Base-by-base conservation (phyloP, 164 flowering plant species). In the Saururus chinensis region DNA sequence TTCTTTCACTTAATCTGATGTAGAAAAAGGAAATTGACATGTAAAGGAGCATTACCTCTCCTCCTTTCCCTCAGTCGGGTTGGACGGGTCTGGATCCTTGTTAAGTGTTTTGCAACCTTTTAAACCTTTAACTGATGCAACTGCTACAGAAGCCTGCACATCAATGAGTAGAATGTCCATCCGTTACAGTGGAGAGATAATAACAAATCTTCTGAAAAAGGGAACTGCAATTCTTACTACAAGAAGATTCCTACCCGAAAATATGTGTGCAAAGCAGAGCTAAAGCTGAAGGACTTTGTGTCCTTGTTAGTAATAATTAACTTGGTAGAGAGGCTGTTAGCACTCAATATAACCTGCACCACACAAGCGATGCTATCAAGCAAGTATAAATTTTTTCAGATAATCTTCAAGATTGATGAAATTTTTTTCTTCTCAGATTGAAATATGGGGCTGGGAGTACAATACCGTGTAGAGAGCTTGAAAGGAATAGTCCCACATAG, bases 401-500 rank as follows among this genome's bases (percentile, higher is more conserved):
- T n/a, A n/a, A n/a, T n/a, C 37, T 30, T 30, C 6, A 30, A 2
- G 37, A 30, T 30, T 30, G 6, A 30, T 6, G 4, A 6, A 30
- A 30, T 2, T 30, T 6, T 30, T 30, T 30, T 2, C 37, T 7
- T 45, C 17, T 45, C 1, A 45, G 14, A 45, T 3, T 45, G 49
- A 45, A 23, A 55, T 1, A 19, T 23, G 1, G 21, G 23, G 30
- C 30, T 13, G 35, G 4, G 35, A 19, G 20, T 22, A 55, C 21
- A 63, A 63, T 54, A 88, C 96, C 90, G 84, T 93, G 79, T 79
- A 89, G 49, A 79, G 60, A 69, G 91, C 89, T 62, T 77, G 85
- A 68, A 93, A 93, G 69, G 85, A 74, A 68, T 72, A 93, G 79
- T 90, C 90, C 98, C 98, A 93, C 97, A 89, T 86, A 70, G 95